A percentile compares a stretch with the other conserved stretches of the same genome.
Evolutionary conservation across 2,329 filamentous ascomycete species (phyloP).

Genomic region (Pyrenophora graminea): DNA sequence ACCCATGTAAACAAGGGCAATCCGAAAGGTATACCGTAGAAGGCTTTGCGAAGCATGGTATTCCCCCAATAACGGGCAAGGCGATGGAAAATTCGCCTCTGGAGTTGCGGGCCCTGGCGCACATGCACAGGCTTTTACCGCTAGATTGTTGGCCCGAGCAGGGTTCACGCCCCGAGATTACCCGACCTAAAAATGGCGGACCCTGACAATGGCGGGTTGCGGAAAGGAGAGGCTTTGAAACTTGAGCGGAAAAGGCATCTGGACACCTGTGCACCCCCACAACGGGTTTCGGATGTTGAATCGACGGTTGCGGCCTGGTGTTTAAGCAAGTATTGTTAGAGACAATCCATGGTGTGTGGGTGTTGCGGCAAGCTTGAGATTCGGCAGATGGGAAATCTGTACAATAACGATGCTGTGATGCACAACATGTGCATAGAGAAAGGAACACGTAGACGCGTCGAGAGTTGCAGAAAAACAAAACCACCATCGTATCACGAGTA

Average conservation of each 20-base stretch:
- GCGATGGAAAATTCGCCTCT: constrained; percentile 25
- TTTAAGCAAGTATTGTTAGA: constrained; percentile 14
- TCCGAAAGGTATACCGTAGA: constrained; percentile 16
- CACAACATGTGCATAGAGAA: no score
- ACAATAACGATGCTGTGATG: neutral
- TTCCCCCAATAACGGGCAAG: constrained; percentile 18
- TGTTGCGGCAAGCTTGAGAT: constrained; percentile 27
- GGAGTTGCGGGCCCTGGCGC: constrained; percentile 17
- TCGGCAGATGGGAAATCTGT: no score
- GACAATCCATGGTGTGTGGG: constrained; percentile 16
- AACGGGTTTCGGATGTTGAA: constrained; percentile 19
- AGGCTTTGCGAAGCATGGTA: constrained; percentile 16
- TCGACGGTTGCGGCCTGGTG: constrained; percentile 12
- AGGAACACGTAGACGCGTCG: no score
- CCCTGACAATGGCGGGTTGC: constrained; percentile 12
- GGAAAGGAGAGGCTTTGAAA: constrained; percentile 15
- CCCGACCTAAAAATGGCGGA: constrained; percentile 26
- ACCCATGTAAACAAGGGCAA: constrained; percentile 2
- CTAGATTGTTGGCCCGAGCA: constrained; percentile 24
- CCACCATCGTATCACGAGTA: constrained; percentile 1
- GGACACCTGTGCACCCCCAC: constrained; percentile 29
- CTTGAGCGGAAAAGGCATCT: constrained; percentile 25
- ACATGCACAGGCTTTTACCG: constrained; percentile 12
- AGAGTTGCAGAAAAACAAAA: neutral
- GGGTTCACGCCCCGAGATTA: constrained; percentile 19